These are phyloP conservation scores for Zygosaccharomyces kombuchaensis DNA, from an alignment of 805 yeast genomes.

Conservation along the genomic window DNA sequence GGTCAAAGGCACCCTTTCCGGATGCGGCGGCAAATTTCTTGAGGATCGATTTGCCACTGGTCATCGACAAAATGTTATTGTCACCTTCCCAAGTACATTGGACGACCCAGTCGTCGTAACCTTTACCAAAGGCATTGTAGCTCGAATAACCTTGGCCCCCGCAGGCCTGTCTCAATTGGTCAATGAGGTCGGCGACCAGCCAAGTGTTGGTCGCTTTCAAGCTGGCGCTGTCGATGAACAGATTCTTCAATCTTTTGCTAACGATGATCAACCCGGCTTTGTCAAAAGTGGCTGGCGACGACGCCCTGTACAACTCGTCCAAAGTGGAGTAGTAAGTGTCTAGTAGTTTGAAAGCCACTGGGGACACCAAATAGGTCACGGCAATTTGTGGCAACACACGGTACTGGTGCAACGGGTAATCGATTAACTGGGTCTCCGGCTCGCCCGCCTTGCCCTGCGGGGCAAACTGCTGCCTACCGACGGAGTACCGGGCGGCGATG, in stretches of 20 bases:
- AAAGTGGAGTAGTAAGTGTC: conserved; percentile 47
- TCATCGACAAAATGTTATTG: conserved; percentile 78
- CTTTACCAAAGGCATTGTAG: conserved; percentile 88
- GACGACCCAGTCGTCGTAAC: conserved; percentile 90
- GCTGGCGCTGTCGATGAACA: conserved; percentile 82
- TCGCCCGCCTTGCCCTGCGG: conserved; percentile 40
- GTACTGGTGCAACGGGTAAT: conserved; percentile 86
- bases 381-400: conserved; percentile 84
- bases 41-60: conserved; percentile 69
- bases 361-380: conserved; percentile 67
- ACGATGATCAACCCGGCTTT: conserved; percentile 44
- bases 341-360: conserved; percentile 62
- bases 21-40: conserved; percentile 40
- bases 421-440: conserved; percentile 60
- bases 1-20: conserved; percentile 35
- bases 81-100: conserved; percentile 99
- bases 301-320: conserved; percentile 49
- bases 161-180: conserved; percentile 87
- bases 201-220: conserved; percentile 88
- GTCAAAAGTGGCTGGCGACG: conserved; percentile 43
- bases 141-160: conserved; percentile 96
- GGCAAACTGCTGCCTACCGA: conserved; percentile 83
- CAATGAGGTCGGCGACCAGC: conserved; percentile 74
- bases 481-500: conserved; percentile 83
- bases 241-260: conserved; percentile 54